A percentile compares a stretch with the other conserved stretches of the same genome.
Conservation (phyloP, 352 stramenopile species). For the Pythium rhizo-oryzae region DNA sequence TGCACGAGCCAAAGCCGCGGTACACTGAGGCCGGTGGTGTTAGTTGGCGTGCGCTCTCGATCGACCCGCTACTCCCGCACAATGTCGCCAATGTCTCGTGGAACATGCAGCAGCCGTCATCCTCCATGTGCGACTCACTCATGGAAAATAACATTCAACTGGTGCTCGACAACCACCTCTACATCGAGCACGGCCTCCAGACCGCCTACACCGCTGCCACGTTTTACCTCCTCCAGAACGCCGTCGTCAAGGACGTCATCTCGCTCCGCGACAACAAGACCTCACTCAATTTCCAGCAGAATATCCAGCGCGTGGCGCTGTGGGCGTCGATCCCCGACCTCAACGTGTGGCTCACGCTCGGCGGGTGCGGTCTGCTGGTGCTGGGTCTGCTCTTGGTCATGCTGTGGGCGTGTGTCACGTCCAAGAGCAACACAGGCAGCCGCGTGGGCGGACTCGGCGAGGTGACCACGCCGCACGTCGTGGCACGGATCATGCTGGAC, state of each 20-base stretch:
- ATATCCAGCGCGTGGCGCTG: background rate
- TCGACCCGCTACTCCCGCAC: background rate
- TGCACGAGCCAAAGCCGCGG: background rate
- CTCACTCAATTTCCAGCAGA: background rate
- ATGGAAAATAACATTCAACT: background rate
- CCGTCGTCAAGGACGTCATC: background rate
- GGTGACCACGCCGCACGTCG: background rate
- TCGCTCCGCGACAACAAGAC: background rate
- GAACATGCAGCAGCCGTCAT: background rate
- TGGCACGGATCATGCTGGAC: background rate
- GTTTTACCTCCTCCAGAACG: constrained; percentile 2
- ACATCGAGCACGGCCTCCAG: constrained; percentile 3
- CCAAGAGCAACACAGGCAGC: background rate
- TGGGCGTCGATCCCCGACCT: background rate
- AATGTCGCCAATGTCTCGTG: background rate
- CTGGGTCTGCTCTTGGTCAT: background rate
- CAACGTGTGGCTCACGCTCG: constrained; percentile 2
- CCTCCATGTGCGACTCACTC: background rate
- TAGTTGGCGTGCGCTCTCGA: background rate
- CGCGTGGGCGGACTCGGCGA: background rate
- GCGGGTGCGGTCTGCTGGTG: background rate
- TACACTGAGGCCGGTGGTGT: too few species aligned
- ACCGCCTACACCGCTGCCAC: constrained; percentile 8
- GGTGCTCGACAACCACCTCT: background rate
- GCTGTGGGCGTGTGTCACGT: background rate